phyloP scores from a whole-genome alignment of 192 early-diverging fungal species.

The Coemansia sp. region DNA sequence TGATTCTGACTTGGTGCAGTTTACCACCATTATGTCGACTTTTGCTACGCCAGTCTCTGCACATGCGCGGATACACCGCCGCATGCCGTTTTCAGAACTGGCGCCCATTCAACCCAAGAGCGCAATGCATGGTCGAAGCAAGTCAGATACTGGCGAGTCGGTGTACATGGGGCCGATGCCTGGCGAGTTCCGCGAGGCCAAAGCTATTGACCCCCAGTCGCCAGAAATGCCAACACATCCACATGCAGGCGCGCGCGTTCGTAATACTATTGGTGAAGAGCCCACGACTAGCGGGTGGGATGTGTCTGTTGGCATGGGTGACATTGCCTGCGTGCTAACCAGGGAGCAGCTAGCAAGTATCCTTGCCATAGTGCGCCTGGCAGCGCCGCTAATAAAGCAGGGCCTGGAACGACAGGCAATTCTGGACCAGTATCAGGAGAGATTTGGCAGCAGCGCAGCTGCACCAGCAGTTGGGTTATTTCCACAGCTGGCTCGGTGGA shows the following conservation, averaged over 20 bases:
- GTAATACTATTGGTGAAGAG: conserved; percentile 43
- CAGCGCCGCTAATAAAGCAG: conserved; percentile 32
- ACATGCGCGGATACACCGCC: conserved; percentile 51
- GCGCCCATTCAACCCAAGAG: conserved; percentile 31
- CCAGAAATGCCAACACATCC: not conserved
- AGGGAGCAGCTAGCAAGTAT: conserved; percentile 31
- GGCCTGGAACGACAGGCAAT: conserved; percentile 25
- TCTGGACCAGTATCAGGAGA: conserved; percentile 23
- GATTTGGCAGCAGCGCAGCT: conserved; percentile 13
- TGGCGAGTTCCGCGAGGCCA: conserved; percentile 49
- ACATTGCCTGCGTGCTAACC: conserved; percentile 40
- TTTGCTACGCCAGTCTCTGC: conserved; percentile 35
- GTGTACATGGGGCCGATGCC: conserved; percentile 56
- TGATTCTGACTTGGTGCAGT: not conserved
- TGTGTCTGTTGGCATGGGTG: conserved; percentile 25
- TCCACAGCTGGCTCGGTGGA: conserved; percentile 43
- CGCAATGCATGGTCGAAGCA: conserved; percentile 3
- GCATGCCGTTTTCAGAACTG: conserved; percentile 53
- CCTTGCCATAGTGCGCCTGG: conserved; percentile 12
- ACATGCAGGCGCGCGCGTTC: conserved; percentile 8
- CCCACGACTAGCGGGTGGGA: conserved; percentile 53
- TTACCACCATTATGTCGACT: conserved; percentile 29
- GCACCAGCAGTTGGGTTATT: conserved; percentile 4
- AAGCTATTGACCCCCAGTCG: conserved; percentile 12
- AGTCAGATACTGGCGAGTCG: conserved; percentile 21